Evolutionary conservation across 108 stramenopile genomes (phyloP), one percentile per base, ranked within the genome.

Genomic region (Cyclotella cryptica): DNA sequence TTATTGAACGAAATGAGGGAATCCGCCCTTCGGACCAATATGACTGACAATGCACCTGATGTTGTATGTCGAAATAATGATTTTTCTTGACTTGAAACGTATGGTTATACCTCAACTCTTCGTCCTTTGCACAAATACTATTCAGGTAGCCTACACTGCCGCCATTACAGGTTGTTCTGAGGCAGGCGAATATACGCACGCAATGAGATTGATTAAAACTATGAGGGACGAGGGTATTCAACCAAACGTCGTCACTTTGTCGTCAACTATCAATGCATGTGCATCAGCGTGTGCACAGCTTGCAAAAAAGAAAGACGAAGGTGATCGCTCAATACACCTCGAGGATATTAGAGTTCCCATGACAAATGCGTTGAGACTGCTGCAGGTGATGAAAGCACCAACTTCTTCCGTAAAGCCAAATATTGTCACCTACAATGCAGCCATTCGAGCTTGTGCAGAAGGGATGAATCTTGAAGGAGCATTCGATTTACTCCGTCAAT

Each of bases 371-470:
- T 49, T 94, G 71, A 74, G 79, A 58, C 62, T 94, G n/a, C 66
- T 94, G 41, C 47, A 77, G 21, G 80, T 85, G 24, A 79, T 91
- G 82, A 89, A 90, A 59, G 71, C 81, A 29, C 86, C 89, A n/a
- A 64, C 72, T 0, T 88, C 67, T n/a, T 62, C 78, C 0, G 85
- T 88, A 24, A 80, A 81, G 40, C 93, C 93, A 8, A 94, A 92
- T 78, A 88, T 91, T 29, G 82, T 89, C 41, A 84, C 91, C 12
- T 94, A 92, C 87, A 94, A 94, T 80, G 93, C 93, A 45, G 91
- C 90, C 0, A 92, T 94, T 70, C 81, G 90, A 15, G 88, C 86
- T 14, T 94, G 93, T 72, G 93, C 93, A 12, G 93, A 94, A 73
- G 90, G 88, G 9, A 66, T 72, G 53, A 85, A 94, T 62, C 55